Percentiles rank a stretch among this genome's conserved stretches.
These are phyloP conservation scores for Beauveria medogensis DNA, from an alignment of 2,329 filamentous ascomycete species.

Conservation along the genomic window DNA sequence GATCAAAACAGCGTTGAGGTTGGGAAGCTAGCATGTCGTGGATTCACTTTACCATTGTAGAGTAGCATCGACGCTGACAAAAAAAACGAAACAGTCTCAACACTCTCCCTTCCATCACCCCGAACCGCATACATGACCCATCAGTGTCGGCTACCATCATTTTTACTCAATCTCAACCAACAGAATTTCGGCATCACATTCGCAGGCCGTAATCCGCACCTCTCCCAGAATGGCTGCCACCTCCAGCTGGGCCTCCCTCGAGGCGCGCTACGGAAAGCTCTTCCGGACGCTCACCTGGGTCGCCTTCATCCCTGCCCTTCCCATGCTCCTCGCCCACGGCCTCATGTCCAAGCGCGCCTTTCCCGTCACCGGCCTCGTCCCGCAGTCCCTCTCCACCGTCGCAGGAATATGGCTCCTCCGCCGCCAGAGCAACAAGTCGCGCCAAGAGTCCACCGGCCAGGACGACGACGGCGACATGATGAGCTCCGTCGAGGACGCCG, in stretches of 20 bases:
- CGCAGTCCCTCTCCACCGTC: conserved; percentile 29
- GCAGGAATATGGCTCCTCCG: conserved; percentile 18
- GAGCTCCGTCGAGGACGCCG: conserved; percentile 7
- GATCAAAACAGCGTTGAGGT: not conserved
- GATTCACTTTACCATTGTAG: too few relatives aligned
- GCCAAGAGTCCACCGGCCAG: not conserved
- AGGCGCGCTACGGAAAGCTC: conserved; percentile 15
- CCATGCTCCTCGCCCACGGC: conserved; percentile 41
- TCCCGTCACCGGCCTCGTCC: conserved; percentile 32
- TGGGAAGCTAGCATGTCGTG: not conserved
- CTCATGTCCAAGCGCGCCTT: conserved; percentile 55
- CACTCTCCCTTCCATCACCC: not conserved
- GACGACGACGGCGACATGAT: not conserved
- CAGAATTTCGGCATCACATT: not conserved
- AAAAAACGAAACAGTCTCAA: not conserved
- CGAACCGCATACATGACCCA: not conserved
- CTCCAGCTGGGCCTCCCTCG: conserved; percentile 8
- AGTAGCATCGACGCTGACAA: not conserved
- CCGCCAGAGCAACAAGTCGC: not conserved
- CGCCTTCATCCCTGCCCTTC: conserved; percentile 31
- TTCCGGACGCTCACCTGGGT: conserved; percentile 28
- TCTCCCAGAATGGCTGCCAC: not conserved
- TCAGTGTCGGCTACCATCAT: not conserved
- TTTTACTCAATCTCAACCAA: not conserved
- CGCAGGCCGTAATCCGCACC: not conserved